Evolutionary conservation across 176 grass and related monocot species (phyloP).

Genomic region (Carex kokanica): DNA sequence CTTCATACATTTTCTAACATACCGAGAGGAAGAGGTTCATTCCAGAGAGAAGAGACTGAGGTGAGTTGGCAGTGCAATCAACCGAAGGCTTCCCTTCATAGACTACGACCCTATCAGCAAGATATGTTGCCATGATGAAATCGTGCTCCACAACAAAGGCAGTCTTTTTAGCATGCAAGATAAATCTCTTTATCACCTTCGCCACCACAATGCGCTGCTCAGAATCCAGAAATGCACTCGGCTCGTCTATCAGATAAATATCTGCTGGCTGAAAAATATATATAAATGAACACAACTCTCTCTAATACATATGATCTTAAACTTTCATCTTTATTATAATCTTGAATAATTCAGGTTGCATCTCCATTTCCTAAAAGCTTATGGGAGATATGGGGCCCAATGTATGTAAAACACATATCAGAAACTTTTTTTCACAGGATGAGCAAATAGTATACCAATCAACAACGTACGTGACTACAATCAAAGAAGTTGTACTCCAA

Average conservation of each 20-base stretch:
- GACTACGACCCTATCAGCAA: constrained; percentile 83
- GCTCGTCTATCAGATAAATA: constrained; percentile 92
- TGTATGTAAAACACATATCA: background rate
- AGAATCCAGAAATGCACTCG: constrained; percentile 86
- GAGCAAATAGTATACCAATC: background rate
- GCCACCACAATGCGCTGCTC: constrained; percentile 82
- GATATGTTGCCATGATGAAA: constrained; percentile 93
- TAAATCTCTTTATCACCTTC: constrained; percentile 94
- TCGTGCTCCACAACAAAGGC: constrained; percentile 94
- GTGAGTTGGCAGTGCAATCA: constrained; percentile 63
- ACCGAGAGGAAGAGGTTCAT: constrained; percentile 87
- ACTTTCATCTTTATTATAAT: background rate
- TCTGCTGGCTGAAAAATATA: constrained; percentile 70
- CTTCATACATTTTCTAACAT: constrained; percentile 15
- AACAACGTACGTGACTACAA: background rate
- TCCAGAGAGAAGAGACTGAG: constrained; percentile 71
- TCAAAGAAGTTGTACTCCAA: background rate
- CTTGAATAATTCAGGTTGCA: background rate
- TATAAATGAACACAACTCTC: background rate
- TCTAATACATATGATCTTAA: background rate
- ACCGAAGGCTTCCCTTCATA: constrained; percentile 73
- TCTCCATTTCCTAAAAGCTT: background rate
- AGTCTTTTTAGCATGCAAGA: constrained; percentile 88
- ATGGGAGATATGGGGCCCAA: background rate
- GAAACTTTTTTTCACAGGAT: background rate